A percentile compares a stretch with the other conserved stretches of the same genome.
Conservation (phyloP, 331 rosid genomes). For the Cydonia oblonga region DNA sequence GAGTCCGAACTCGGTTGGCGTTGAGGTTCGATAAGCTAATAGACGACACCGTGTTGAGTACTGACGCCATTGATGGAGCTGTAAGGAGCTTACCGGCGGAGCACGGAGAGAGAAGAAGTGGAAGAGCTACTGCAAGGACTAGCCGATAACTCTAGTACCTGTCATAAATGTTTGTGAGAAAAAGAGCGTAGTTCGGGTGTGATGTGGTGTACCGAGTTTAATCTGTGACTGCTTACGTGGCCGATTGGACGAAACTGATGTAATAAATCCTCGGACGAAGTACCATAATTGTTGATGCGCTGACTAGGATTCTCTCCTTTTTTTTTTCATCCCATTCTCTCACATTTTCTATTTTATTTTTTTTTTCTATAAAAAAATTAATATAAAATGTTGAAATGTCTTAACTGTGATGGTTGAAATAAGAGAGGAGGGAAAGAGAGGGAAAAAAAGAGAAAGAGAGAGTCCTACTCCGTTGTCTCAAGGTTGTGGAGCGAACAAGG, state of each 20-base stretch:
- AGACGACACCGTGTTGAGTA: constrained; percentile 46
- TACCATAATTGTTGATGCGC: not conserved
- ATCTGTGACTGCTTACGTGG: not conserved
- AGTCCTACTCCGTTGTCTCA: no score
- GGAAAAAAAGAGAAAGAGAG: no score
- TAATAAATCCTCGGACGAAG: not conserved
- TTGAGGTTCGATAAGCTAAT: constrained; percentile 18
- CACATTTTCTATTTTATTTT: no score
- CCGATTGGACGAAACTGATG: not conserved
- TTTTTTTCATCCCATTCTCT: no score
- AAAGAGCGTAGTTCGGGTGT: not conserved
- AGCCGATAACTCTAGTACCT: constrained; percentile 13
- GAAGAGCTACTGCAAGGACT: not conserved
- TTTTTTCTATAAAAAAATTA: no score
- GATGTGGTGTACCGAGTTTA: no score
- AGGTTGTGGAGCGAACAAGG: no score
- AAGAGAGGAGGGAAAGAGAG: no score
- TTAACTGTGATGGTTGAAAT: no score
- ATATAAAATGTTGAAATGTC: no score
- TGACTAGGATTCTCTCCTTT: no score
- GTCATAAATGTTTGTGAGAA: not conserved
- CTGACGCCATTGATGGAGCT: constrained; percentile 55
- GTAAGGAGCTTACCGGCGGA: constrained; percentile 5
- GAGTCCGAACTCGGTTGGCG: constrained; percentile 28
- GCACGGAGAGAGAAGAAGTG: not conserved